Conservation (phyloP, 75 land plant genomes). For the Cunninghamia lanceolata region DNA sequence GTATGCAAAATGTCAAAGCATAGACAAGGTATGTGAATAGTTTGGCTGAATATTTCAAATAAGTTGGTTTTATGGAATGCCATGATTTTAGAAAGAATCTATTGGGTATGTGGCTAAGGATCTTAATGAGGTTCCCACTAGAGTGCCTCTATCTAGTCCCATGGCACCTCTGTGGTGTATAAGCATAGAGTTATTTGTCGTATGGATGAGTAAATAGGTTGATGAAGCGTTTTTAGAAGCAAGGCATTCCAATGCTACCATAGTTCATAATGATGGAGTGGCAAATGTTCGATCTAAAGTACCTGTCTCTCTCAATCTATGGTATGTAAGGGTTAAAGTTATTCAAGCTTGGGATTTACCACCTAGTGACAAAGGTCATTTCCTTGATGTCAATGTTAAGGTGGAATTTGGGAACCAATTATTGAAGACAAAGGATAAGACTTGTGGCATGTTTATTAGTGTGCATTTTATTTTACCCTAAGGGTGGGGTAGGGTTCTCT, state of each 20-base stretch:
- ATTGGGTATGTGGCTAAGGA: slow-evolving; percentile 57
- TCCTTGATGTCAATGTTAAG: slow-evolving; percentile 47
- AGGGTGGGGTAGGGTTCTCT: too few relatives aligned
- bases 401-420: slow-evolving; percentile 51
- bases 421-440: slow-evolving; percentile 41
- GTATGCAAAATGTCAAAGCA: too few relatives aligned
- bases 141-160: slow-evolving; percentile 68
- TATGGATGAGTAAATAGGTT: slow-evolving; percentile 62
- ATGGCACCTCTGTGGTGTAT: slow-evolving; percentile 62
- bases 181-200: slow-evolving; percentile 34
- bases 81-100: slow-evolving; percentile 70
- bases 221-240: slow-evolving; percentile 58
- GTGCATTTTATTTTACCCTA: too few relatives aligned
- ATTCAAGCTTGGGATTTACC: slow-evolving; percentile 55
- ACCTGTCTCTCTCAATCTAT: slow-evolving; percentile 55
- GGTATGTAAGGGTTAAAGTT: slow-evolving; percentile 46
- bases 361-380: slow-evolving; percentile 24
- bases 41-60: too few relatives aligned
- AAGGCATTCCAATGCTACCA: slow-evolving; percentile 51
- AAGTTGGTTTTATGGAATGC: too few relatives aligned
- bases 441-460: too few relatives aligned
- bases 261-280: slow-evolving; percentile 15
- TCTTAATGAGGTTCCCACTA: slow-evolving; percentile 50
- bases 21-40: too few relatives aligned
- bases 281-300: slow-evolving; percentile 41